Base-by-base conservation (phyloP, 2,329 filamentous ascomycete genomes). In the Ceratocystis cacaofunesta region DNA sequence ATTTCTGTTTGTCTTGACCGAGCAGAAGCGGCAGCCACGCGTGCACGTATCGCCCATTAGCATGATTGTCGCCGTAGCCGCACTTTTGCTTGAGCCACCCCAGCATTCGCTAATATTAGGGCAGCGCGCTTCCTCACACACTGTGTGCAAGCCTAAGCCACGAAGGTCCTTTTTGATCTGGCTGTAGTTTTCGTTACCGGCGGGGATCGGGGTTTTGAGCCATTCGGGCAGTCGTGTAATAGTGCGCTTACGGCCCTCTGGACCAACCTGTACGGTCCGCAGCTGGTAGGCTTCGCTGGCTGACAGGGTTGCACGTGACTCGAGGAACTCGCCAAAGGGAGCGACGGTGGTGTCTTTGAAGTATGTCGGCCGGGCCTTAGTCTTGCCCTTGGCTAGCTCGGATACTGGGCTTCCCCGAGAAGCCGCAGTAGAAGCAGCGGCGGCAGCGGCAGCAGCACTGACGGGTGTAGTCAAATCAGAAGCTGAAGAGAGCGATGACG, bases 1-100 rank as follows among this genome's bases (percentile, higher is more conserved):
- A 0, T 79, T 77, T 55, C 88, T 85, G 67, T 79, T 86, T 2
- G 94, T 99, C 81, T 97, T 97, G 63, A 99, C 94, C 69, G 87
- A 90, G 81, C 94, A 99, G 80, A 99, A 99, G 64, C 94, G 85
- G 76, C 94, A 99, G 19, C 92, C 94, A 68, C 94, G 84, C 19
- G 94, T 99, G 76, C 94, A 99, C 7, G 92, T 97, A 75, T 99
- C 94, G 69, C 94, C 94, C 92, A 97, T 97, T 61, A 99, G 79
- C 94, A 99, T 99, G 76, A 99, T 97, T 10, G 94, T 99, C 1
- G 94, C 94, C 41, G 94, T 99, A 3, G 94, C 94, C 30, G 90
- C 87, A 69, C 85, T 87, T 78, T 96, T 96, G 74, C 88, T 85
- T 73, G 81, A 85, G 43, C 94, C 94, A 68, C 94, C 94, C 94